These are phyloP conservation scores for Arachnomyces sp. DNA, from an alignment of 2,329 filamentous ascomycete species.

Conservation along the genomic window DNA sequence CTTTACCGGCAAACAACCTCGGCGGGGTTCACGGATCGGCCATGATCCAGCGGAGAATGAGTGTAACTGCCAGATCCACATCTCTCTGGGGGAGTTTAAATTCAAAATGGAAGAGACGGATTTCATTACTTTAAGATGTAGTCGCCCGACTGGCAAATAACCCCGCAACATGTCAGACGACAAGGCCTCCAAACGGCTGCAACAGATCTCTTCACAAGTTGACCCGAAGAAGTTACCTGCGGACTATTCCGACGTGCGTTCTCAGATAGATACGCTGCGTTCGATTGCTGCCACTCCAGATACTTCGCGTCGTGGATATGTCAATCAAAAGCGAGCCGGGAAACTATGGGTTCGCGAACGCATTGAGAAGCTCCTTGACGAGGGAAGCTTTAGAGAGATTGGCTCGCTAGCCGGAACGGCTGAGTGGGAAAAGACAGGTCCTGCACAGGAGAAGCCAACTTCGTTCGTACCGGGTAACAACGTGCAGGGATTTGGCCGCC, in stretches of 20 bases:
- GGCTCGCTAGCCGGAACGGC: slow-evolving; percentile 54
- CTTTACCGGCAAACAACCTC: no score
- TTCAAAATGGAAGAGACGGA: no score
- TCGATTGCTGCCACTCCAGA: slow-evolving; percentile 49
- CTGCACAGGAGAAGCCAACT: slow-evolving; percentile 33
- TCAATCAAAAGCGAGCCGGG: slow-evolving; percentile 55
- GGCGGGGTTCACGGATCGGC: no score
- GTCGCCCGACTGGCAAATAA: no score
- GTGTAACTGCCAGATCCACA: no score
- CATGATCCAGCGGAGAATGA: no score
- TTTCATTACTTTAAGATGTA: no score
- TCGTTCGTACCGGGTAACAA: slow-evolving; percentile 54
- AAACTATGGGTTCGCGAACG: slow-evolving; percentile 59
- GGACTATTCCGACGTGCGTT: slow-evolving; percentile 54
- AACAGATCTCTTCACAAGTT: slow-evolving; percentile 41
- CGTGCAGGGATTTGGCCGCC: slow-evolving; percentile 49
- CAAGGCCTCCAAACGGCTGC: slow-evolving; percentile 37
- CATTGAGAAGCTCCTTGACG: slow-evolving; percentile 50
- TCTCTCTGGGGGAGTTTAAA: no score
- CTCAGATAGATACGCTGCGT: slow-evolving; percentile 46
- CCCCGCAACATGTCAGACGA: slow-evolving; percentile 3
- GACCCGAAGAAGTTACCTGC: slow-evolving; percentile 42
- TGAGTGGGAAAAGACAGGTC: slow-evolving; percentile 43
- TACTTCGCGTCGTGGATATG: slow-evolving; percentile 47
- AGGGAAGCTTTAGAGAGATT: slow-evolving; percentile 49